These are phyloP conservation scores for Funneliformis caledonium DNA, from an alignment of 371 early-diverging fungal species.

Conservation along the genomic window DNA sequence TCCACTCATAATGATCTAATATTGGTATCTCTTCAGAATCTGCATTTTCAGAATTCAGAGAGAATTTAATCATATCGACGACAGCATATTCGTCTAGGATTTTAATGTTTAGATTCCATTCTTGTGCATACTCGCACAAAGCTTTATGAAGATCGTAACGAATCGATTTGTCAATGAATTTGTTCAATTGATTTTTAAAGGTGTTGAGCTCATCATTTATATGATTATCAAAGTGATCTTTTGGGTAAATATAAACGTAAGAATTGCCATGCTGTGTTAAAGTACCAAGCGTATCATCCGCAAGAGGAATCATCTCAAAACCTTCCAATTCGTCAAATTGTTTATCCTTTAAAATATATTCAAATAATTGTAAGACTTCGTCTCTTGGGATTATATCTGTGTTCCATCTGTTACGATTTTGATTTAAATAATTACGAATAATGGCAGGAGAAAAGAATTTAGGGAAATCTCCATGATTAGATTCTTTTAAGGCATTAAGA, in stretches of 20 bases:
- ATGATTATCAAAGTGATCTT: background rate
- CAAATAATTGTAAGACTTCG: background rate
- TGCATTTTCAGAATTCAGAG: background rate
- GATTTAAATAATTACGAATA: background rate
- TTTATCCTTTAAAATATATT: background rate
- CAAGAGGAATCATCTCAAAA: constrained; percentile 7
- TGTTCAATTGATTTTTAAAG: constrained; percentile 1
- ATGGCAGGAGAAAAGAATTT: background rate
- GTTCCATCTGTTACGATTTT: background rate
- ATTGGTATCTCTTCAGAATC: background rate
- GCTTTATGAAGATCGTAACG: background rate
- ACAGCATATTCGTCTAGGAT: background rate
- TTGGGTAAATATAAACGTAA: constrained; percentile 8
- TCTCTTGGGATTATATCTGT: background rate
- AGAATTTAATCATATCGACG: background rate
- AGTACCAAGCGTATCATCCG: background rate
- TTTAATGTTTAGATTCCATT: background rate
- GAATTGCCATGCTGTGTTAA: background rate
- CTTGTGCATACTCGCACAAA: background rate
- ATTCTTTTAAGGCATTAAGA: background rate
- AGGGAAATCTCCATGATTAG: background rate
- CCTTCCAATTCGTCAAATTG: background rate
- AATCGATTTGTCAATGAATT: constrained; percentile 11
- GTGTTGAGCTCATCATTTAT: background rate
- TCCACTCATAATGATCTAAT: background rate